Evolutionary conservation across 805 yeast genomes (phyloP).

Genomic region (Kluyveromyces wickerhamii): DNA sequence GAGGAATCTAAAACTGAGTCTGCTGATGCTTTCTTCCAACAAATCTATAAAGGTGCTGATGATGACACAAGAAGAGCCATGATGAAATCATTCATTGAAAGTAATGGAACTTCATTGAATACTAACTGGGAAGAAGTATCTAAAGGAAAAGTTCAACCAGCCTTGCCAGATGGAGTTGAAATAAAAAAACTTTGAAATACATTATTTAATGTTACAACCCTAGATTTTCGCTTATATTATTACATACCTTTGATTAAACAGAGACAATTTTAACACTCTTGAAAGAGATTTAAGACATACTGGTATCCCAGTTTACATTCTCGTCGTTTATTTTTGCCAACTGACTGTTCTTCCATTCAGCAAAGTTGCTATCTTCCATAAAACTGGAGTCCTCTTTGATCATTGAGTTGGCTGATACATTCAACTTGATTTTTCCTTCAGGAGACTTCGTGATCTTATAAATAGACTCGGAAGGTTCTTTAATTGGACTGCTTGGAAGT

Average conservation of each 20-base stretch:
- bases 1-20: conserved; percentile 39
- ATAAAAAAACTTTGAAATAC: conserved; percentile 48
- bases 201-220: no score
- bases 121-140: conserved; percentile 91
- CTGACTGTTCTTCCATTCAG: conserved; percentile 26
- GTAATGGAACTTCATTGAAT: conserved; percentile 87
- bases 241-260: no score
- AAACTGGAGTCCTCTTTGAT: conserved; percentile 25
- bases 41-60: conserved; percentile 69
- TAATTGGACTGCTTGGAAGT: conserved; percentile 21
- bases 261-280: no score
- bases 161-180: conserved; percentile 71
- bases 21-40: conserved; percentile 64
- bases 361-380: conserved; percentile 25
- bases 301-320: conserved; percentile 10
- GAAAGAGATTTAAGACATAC: conserved; percentile 9
- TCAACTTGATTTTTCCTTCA: conserved; percentile 25
- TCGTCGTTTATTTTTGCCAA: conserved; percentile 21
- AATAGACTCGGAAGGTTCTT: conserved; percentile 24
- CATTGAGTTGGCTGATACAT: conserved; percentile 8
- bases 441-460: conserved; percentile 27
- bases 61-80: conserved; percentile 87
- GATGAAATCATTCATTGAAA: conserved; percentile 93
- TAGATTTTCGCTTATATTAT: no score
- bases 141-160: conserved; percentile 50